Evolutionary conservation across 2,329 filamentous ascomycete genomes (phyloP).

Genomic region (Gyromitra esculenta): DNA sequence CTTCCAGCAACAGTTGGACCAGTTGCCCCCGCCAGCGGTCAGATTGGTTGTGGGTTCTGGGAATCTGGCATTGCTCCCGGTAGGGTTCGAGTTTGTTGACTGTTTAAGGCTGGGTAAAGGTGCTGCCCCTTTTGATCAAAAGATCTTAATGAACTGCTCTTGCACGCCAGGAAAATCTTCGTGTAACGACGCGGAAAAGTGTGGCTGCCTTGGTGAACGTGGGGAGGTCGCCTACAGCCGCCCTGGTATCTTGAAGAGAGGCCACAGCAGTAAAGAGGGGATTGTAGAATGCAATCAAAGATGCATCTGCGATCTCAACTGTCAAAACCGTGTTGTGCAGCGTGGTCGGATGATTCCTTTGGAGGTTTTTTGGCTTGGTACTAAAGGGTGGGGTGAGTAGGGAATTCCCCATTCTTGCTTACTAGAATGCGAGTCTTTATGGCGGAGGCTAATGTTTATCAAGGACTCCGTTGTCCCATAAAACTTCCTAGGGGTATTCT

Average conservation of each 20-base stretch:
- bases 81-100: constrained; percentile 73
- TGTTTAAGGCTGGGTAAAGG: constrained; percentile 69
- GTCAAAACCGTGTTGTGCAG: constrained; percentile 80
- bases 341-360: constrained; percentile 75
- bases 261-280: constrained; percentile 59
- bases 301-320: constrained; percentile 72
- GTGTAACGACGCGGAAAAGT: constrained; percentile 66
- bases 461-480: constrained; percentile 72
- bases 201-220: constrained; percentile 59
- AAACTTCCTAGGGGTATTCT: constrained; percentile 77
- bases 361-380: constrained; percentile 77
- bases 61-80: not conserved
- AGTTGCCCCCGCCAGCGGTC: not conserved
- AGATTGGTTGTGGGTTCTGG: constrained; percentile 2
- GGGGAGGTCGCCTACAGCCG: constrained; percentile 32
- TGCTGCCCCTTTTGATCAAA: constrained; percentile 69
- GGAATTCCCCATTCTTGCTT: not conserved
- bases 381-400: constrained; percentile 76
- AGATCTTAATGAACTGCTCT: constrained; percentile 63
- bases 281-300: constrained; percentile 83
- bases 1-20: constrained; percentile 9
- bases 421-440: not conserved
- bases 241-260: constrained; percentile 12
- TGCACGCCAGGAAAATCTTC: constrained; percentile 1
- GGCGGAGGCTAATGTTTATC: constrained; percentile 16